Conservation (phyloP, 208 protist species). For the Leishmania lainsoni region DNA sequence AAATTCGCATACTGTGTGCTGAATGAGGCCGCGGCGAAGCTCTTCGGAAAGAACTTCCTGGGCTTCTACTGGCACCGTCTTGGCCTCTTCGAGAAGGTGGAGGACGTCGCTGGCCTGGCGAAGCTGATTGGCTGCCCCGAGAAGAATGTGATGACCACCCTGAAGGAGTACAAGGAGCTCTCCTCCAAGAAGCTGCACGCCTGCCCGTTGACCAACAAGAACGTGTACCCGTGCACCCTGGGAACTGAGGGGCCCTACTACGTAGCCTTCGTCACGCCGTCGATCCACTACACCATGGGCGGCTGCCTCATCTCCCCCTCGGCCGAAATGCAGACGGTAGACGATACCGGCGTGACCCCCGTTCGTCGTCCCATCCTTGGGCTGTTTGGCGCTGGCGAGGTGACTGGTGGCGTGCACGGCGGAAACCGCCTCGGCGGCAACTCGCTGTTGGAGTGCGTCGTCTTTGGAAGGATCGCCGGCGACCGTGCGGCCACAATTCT, state of each 20-base stretch:
- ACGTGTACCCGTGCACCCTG: constrained; percentile 72
- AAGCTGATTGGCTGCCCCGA: constrained; percentile 70
- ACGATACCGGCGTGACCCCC: constrained; percentile 29
- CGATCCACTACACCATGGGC: constrained; percentile 98
- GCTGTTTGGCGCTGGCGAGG: constrained; percentile 96
- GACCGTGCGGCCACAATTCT: constrained; percentile 67
- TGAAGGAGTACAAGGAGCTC: constrained; percentile 61
- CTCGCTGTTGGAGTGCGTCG: constrained; percentile 91
- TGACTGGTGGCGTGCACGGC: constrained; percentile 97
- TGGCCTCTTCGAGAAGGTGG: constrained; percentile 72
- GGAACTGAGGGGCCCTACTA: constrained; percentile 74
- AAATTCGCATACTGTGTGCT: constrained; percentile 86
- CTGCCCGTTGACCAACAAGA: constrained; percentile 79
- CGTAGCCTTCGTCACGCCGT: constrained; percentile 91
- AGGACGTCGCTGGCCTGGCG: constrained; percentile 60
- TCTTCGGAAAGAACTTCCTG: constrained; percentile 79
- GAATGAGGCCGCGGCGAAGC: constrained; percentile 65
- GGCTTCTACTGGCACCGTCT: constrained; percentile 83
- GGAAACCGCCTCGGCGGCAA: constrained; percentile 97
- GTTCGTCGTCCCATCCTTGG: constrained; percentile 75
- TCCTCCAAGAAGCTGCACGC: constrained; percentile 33
- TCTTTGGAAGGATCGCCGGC: constrained; percentile 77
- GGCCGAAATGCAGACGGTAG: constrained; percentile 74
- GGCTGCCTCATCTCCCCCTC: constrained; percentile 90
- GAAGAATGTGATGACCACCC: constrained; percentile 40